A percentile compares a stretch with the other conserved stretches of the same genome.
Conservation (phyloP, 2,329 filamentous ascomycete species). For the Lachnellula hyalina region DNA sequence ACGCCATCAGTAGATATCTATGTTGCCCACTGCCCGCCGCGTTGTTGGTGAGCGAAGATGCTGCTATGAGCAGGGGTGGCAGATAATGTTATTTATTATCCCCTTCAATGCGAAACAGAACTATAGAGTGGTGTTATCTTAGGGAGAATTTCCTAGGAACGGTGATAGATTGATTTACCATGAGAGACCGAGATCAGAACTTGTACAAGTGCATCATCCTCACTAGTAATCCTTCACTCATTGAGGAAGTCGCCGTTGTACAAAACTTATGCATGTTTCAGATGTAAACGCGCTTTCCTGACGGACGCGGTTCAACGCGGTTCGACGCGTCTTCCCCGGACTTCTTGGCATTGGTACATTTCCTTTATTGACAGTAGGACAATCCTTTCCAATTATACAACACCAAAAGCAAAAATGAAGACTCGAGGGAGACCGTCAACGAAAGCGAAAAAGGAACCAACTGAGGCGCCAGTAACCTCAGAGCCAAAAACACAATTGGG, state of each 20-base stretch:
- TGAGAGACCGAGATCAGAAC: no score
- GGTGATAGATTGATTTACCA: not conserved
- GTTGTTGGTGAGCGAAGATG: constrained; percentile 18
- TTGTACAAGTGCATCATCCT: no score
- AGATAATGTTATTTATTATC: constrained; percentile 9
- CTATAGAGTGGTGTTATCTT: not conserved
- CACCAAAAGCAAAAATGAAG: constrained; percentile 19
- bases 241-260: not conserved
- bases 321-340: not conserved
- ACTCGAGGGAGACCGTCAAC: constrained; percentile 25
- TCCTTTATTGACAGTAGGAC: no score
- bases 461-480: constrained; percentile 19
- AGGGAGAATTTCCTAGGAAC: not conserved
- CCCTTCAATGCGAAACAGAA: not conserved
- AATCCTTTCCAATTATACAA: not conserved
- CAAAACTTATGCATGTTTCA: not conserved
- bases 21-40: not conserved
- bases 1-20: constrained; percentile 2
- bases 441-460: constrained; percentile 18
- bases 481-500: constrained; percentile 28
- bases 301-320: not conserved
- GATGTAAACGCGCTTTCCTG: not conserved
- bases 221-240: not conserved
- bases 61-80: constrained; percentile 11
- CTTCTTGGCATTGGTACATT: not conserved